Evolutionary conservation across 371 early-diverging fungal species (phyloP).

Genomic region (Parasitella parasitica): DNA sequence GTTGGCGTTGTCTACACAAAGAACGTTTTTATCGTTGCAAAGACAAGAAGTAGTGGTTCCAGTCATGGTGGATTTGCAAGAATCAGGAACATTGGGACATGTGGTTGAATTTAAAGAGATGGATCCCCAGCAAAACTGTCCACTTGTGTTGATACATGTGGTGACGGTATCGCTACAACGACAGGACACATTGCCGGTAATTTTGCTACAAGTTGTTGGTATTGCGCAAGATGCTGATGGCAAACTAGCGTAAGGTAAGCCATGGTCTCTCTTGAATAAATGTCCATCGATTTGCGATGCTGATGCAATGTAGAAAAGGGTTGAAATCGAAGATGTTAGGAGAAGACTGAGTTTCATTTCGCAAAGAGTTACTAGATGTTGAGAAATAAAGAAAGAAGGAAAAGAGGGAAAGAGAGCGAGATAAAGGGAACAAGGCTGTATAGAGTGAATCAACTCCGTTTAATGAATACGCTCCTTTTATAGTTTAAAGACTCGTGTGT

Average conservation of each 20-base stretch:
- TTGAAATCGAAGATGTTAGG: conserved; percentile 11
- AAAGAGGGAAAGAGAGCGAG: not conserved
- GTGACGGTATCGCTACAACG: conserved; percentile 37
- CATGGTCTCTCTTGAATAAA: conserved; percentile 31
- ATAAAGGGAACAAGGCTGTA: not conserved
- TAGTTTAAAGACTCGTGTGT: not conserved
- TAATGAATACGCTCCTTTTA: conserved; percentile 1
- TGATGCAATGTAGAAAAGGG: conserved; percentile 7
- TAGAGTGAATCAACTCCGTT: conserved; percentile 6
- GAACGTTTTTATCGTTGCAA: conserved; percentile 29
- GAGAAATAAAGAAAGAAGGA: conserved; percentile 4
- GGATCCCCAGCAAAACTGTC: conserved; percentile 48
- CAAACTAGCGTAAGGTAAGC: conserved; percentile 37
- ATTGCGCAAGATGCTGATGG: conserved; percentile 31
- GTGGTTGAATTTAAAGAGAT: conserved; percentile 23
- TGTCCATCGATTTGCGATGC: not conserved
- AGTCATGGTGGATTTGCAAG: conserved; percentile 27
- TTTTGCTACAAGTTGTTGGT: conserved; percentile 33
- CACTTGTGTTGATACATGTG: conserved; percentile 26
- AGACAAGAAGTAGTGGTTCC: conserved; percentile 33
- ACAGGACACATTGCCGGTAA: conserved; percentile 26
- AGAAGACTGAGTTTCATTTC: conserved; percentile 31
- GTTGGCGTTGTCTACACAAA: conserved; percentile 43
- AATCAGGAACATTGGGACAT: conserved; percentile 35
- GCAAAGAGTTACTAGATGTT: not conserved